phyloP scores from a whole-genome alignment of 2,329 filamentous ascomycete genomes.

The Aspergillus carbonarius region DNA sequence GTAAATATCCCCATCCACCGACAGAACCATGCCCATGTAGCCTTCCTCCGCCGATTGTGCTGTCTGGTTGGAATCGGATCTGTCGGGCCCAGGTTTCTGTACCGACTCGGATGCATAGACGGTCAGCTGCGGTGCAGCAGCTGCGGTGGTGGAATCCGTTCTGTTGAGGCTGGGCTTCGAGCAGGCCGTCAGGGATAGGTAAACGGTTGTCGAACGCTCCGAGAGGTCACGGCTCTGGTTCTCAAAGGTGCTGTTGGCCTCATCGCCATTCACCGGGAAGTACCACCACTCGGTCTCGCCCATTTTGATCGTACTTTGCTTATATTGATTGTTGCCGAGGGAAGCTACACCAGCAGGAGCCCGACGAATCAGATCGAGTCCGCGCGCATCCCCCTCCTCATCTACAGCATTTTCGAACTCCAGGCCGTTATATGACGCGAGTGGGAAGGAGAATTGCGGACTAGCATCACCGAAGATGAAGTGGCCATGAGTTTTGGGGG shows the following conservation, averaged over 20 bases:
- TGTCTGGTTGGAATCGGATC: slow-evolving; percentile 42
- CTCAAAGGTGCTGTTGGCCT: slow-evolving; percentile 34
- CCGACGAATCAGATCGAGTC: slow-evolving; percentile 56
- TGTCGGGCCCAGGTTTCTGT: slow-evolving; percentile 64
- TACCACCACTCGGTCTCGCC: slow-evolving; percentile 65
- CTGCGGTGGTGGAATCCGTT: slow-evolving; percentile 39
- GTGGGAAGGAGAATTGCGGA: slow-evolving; percentile 24
- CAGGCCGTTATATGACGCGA: slow-evolving; percentile 32
- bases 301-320: slow-evolving; percentile 59
- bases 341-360: slow-evolving; percentile 50
- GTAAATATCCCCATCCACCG: slow-evolving; percentile 67
- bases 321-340: slow-evolving; percentile 65
- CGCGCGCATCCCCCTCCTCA: slow-evolving; percentile 32
- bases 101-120: slow-evolving; percentile 66
- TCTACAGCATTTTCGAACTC: slow-evolving; percentile 31
- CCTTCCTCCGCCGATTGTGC: slow-evolving; percentile 62
- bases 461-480: slow-evolving; percentile 42
- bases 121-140: slow-evolving; percentile 67
- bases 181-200: slow-evolving; percentile 84
- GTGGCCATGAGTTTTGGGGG: slow-evolving; percentile 49
- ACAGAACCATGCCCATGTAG: slow-evolving; percentile 64
- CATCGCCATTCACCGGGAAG: slow-evolving; percentile 56
- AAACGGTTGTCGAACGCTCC: slow-evolving; percentile 57
- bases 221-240: slow-evolving; percentile 28
- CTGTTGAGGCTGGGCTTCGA: slow-evolving; percentile 64